A percentile compares a stretch with the other conserved stretches of the same genome.
phyloP scores from a whole-genome alignment of 2,329 filamentous ascomycete species.

The Colletotrichum sp. region DNA sequence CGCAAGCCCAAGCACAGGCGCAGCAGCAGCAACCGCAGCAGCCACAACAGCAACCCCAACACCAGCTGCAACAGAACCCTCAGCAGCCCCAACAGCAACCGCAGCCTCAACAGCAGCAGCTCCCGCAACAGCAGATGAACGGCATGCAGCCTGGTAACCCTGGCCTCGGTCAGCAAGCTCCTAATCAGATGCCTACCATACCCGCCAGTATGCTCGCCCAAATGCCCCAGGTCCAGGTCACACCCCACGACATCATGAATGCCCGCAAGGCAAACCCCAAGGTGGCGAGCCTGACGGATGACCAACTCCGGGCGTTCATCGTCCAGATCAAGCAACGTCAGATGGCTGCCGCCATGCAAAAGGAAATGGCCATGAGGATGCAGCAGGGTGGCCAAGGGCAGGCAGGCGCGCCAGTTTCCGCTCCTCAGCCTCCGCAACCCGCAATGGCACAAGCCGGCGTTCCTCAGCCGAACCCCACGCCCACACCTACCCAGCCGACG shows the following conservation, averaged over 20 bases:
- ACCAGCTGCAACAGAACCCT: constrained; percentile 20
- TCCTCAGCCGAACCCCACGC: background rate
- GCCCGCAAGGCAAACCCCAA: constrained; percentile 28
- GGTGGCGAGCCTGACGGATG: constrained; percentile 24
- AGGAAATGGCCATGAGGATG: constrained; percentile 17
- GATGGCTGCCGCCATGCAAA: constrained; percentile 19
- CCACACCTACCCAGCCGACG: background rate
- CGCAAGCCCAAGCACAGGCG: constrained; percentile 25
- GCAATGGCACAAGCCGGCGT: background rate
- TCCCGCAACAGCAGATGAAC: constrained; percentile 20
- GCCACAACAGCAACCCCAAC: constrained; percentile 31
- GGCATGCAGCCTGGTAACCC: constrained; percentile 11
- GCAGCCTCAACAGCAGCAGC: constrained; percentile 25
- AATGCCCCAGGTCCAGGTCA: constrained; percentile 24
- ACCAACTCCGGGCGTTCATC: constrained; percentile 23
- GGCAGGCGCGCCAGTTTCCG: background rate
- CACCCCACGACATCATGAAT: constrained; percentile 29
- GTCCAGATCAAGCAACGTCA: constrained; percentile 14
- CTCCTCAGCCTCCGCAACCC: background rate
- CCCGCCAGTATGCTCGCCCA: constrained; percentile 25
- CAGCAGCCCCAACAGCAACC: constrained; percentile 22
- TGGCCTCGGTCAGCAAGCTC: background rate
- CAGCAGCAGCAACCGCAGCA: constrained; percentile 26
- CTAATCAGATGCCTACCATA: constrained; percentile 13
- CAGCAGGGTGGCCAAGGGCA: background rate